These are phyloP conservation scores for Metschnikowia peoriensis DNA, from an alignment of 805 yeast genomes.

Conservation along the genomic window DNA sequence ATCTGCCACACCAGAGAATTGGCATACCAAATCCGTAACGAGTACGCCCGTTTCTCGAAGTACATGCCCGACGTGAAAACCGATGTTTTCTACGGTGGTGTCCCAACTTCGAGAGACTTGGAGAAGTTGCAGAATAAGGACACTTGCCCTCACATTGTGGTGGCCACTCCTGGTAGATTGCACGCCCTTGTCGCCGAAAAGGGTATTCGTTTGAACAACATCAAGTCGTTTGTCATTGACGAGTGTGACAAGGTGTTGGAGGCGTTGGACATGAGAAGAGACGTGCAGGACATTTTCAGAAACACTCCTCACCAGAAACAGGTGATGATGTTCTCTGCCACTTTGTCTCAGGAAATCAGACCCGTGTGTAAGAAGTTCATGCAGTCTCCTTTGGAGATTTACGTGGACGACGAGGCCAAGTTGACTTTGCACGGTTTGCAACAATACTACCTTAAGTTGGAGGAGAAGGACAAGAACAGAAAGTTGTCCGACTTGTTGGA, in stretches of 20 bases:
- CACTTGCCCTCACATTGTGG: slow-evolving; percentile 93
- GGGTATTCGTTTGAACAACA: slow-evolving; percentile 78
- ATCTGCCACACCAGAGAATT: slow-evolving; percentile 98
- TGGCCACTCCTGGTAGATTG: slow-evolving; percentile 98
- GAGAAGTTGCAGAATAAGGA: slow-evolving; percentile 89
- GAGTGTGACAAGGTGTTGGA: slow-evolving; percentile 99
- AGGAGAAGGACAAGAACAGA: slow-evolving; percentile 90
- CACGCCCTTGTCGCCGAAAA: slow-evolving; percentile 92
- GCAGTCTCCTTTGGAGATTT: slow-evolving; percentile 96
- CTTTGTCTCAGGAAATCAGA: slow-evolving; percentile 89
- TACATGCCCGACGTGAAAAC: slow-evolving; percentile 98
- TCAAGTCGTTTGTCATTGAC: slow-evolving; percentile 92
- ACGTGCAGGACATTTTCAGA: slow-evolving; percentile 96
- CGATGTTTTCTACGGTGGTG: slow-evolving; percentile 96
- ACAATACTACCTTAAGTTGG: slow-evolving; percentile 89
- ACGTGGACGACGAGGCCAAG: slow-evolving; percentile 96
- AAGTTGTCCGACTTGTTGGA: slow-evolving; percentile 90
- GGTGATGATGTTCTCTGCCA: slow-evolving; percentile 99
- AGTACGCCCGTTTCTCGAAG: slow-evolving; percentile 95
- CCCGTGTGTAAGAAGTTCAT: slow-evolving; percentile 97
- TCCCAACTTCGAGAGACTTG: slow-evolving; percentile 77
- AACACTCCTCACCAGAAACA: slow-evolving; percentile 98
- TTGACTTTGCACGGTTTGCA: slow-evolving; percentile 97
- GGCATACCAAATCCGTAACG: slow-evolving; percentile 97
- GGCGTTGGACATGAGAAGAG: slow-evolving; percentile 91